Evolutionary conservation across 805 yeast species (phyloP), one percentile per base, ranked within the genome.

Genomic region (Candida insectorum): DNA sequence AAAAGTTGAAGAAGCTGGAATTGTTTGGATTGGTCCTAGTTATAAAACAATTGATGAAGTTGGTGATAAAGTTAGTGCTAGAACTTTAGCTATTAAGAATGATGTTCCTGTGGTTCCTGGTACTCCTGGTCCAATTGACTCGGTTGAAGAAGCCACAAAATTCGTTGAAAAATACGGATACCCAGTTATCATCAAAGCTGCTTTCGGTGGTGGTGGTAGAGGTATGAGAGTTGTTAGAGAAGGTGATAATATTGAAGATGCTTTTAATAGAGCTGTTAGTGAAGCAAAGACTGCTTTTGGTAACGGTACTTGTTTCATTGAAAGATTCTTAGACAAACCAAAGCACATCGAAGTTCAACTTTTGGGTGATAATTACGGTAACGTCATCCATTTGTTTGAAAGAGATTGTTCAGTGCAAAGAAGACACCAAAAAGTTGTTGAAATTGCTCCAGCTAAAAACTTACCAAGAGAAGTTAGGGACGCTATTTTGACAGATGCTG

Each of bases 401-500:
- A 82, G 98, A 67, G 98, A 91, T 68, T 91, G 98, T 67, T 88
- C 97, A n/a, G 98, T 91, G 34, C 98, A 91, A 71, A 85, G 98
- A 73, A 85, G 98, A 71, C 98, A 91, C 64, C 98, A 91, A 69
- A 91, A 91, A 66, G 98, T 91, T 33, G 97, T 91, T 24, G 98
- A 91, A 65, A 88, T 91, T 51, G 98, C 98, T 4, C 97, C 99
- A 9, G 97, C 97, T 24, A 82, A 85, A 65, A 87, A 88, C 42
- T 69, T 93, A 49, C 94, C 97, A 16, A 60, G 69, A 30, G 71
- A 70, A 17, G 93, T 89, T 23, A 79, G 98, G 58, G 89, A 91
- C 54, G 91, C 96, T 33, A 94, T 93, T 47, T 73, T 93, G 53
- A 77, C 85, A 27, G 98, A 93, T 58, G 98, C 98, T 15, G 97